These are phyloP conservation scores for Sedum album DNA, from an alignment of 164 flowering plant species.

Conservation along the genomic window DNA sequence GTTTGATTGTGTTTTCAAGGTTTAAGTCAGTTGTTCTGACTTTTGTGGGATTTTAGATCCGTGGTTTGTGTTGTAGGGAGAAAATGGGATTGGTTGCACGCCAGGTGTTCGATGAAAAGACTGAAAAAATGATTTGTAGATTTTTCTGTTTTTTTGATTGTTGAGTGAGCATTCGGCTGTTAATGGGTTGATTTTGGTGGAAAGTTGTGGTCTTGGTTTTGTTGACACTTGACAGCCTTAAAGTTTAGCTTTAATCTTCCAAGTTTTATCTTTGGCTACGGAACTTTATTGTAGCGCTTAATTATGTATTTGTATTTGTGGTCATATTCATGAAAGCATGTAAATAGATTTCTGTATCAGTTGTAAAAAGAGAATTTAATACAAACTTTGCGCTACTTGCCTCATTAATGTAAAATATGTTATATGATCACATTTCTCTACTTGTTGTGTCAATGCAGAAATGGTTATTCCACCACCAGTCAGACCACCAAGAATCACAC, in stretches of 20 bases:
- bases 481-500: too few species aligned
- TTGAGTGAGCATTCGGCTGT: not conserved
- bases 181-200: not conserved
- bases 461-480: not conserved
- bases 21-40: slow-evolving; percentile 49
- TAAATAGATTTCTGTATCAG: not conserved
- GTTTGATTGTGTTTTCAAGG: slow-evolving; percentile 6
- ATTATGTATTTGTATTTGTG: not conserved
- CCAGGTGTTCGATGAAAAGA: slow-evolving; percentile 36
- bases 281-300: too few species aligned
- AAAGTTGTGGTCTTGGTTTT: not conserved
- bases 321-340: too few species aligned
- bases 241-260: too few species aligned
- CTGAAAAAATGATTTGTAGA: slow-evolving; percentile 52
- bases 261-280: too few species aligned
- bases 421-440: too few species aligned
- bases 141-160: too few species aligned
- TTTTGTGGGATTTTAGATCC: not conserved
- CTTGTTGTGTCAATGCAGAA: slow-evolving; percentile 67
- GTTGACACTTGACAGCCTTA: not conserved
- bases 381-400: not conserved
- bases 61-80: not conserved
- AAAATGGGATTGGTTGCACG: slow-evolving; percentile 21
- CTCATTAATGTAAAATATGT: too few species aligned
- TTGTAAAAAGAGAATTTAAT: too few species aligned